Evolutionary conservation across 2,329 filamentous ascomycete genomes (phyloP).

Genomic region (Claviceps purpurea): DNA sequence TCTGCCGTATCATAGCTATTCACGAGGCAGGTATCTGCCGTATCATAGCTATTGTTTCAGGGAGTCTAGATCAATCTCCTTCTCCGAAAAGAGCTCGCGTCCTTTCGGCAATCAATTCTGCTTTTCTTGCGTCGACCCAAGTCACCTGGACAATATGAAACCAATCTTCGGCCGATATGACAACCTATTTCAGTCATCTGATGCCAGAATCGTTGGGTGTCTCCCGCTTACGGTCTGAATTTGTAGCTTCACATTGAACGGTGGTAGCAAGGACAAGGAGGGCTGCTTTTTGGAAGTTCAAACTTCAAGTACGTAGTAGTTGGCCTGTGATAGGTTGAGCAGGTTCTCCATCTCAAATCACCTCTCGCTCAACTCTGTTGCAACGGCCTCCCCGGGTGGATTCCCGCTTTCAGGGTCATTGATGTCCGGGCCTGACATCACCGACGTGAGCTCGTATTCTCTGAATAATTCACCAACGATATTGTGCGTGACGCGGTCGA

Average conservation of each 20-base stretch:
- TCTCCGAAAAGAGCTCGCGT: too few relatives aligned
- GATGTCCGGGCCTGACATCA: conserved; percentile 39
- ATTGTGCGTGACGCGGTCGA: not conserved
- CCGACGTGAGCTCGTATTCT: conserved; percentile 40
- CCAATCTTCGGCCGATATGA: too few relatives aligned
- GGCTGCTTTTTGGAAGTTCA: conserved; percentile 29
- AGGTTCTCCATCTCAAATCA: conserved; percentile 53
- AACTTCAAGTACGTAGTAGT: not conserved
- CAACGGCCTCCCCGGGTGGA: conserved; percentile 46
- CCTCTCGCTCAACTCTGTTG: conserved; percentile 55
- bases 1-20: too few relatives aligned
- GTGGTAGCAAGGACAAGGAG: conserved; percentile 37
- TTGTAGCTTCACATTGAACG: conserved; percentile 51
- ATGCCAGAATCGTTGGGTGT: conserved; percentile 51
- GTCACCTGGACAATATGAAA: too few relatives aligned
- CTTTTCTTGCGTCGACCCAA: too few relatives aligned
- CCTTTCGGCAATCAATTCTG: too few relatives aligned
- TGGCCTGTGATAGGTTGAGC: conserved; percentile 19
- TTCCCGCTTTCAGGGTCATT: conserved; percentile 35
- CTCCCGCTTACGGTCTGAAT: conserved; percentile 35
- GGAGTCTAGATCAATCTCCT: too few relatives aligned
- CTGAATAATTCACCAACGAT: not conserved
- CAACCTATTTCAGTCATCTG: conserved; percentile 29
- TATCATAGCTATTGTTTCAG: too few relatives aligned
- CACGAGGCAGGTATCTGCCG: too few relatives aligned